Base-by-base conservation (phyloP, 164 flowering plant species). In the Santalum album region DNA sequence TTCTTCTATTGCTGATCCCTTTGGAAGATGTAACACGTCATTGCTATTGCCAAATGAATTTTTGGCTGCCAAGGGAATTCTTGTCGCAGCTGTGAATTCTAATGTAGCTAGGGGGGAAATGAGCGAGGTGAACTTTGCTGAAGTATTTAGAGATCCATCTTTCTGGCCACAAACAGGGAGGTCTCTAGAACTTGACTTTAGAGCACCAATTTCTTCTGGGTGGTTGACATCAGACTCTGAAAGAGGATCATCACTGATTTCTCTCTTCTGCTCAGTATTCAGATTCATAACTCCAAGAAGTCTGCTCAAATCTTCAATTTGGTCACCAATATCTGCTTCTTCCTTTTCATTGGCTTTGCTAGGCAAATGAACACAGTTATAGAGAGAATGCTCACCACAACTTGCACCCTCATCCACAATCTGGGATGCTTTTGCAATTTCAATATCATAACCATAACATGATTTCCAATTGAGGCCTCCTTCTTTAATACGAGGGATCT, bases 401-500 rank as follows among this genome's bases (percentile, higher is more conserved):
- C 10, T 24, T 26, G 44, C 56, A 25, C 32, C 49, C 20, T 56
- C 59, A 29, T 27, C 46, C 1, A 18, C 20, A 16, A 9, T 18
- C 19, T 2, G 45, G n/a, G 45, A 42, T 17, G 45, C 20, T 16
- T 17, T n/a, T 42, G 2, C n/a, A 17, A 9, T 60, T 40, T 64
- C 53, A n/a, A 22, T 26, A 17, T 51, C 25, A 32, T 21, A 18
- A 27, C 11, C 49, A 42, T 56, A 63, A 60, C 40, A 25, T 56
- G 39, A 29, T 54, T 43, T 47, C 23, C 39, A 18, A 32, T 17
- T 16, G 16, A 12, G 20, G 29, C 39, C 50, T 53, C 44, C 51
- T 63, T 36, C 64, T 39, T 62, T 23, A 21, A 40, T 3, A 24
- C 43, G 27, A 46, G 35, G 51, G 25, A 45, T 47, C 44, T 59